phyloP scores from a whole-genome alignment of 2,329 filamentous ascomycete genomes.

The Escovopsis sp. region DNA sequence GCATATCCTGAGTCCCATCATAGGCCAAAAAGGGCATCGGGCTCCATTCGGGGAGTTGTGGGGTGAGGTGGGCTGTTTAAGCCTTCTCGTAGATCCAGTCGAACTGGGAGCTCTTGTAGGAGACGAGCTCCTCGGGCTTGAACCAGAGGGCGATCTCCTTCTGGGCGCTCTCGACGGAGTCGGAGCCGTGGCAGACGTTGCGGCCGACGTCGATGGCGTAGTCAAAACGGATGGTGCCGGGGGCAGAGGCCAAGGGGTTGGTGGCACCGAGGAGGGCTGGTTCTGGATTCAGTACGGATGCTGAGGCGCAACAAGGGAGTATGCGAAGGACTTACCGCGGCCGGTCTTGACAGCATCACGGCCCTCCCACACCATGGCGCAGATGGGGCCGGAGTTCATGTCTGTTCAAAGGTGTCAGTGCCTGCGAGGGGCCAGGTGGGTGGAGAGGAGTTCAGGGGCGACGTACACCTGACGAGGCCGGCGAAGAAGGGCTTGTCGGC shows the following conservation, averaged over 20 bases:
- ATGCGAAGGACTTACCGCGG: constrained; percentile 45
- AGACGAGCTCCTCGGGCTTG: constrained; percentile 69
- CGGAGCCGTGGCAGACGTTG: constrained; percentile 99
- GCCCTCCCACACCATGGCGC: constrained; percentile 99
- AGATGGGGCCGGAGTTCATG: constrained; percentile 94
- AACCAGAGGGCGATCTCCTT: constrained; percentile 99
- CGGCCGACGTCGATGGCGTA: constrained; percentile 69
- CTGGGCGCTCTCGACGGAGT: constrained; percentile 96
- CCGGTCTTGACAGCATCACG: constrained; percentile 98
- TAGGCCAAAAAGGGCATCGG: background rate
- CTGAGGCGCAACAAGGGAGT: background rate
- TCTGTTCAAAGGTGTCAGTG: constrained; percentile 38
- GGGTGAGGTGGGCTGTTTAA: constrained; percentile 16
- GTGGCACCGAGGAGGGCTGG: constrained; percentile 88
- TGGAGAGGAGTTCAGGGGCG: background rate
- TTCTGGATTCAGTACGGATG: constrained; percentile 6
- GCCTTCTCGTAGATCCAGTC: constrained; percentile 97
- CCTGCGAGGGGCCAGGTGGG: background rate
- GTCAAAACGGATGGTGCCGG: constrained; percentile 96
- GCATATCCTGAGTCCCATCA: constrained; percentile 1
- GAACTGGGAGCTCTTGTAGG: constrained; percentile 70
- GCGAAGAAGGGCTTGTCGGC: constrained; percentile 92
- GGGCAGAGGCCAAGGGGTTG: constrained; percentile 88
- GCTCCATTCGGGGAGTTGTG: too few relatives aligned
- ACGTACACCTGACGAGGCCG: constrained; percentile 78